phyloP scores from a whole-genome alignment of 2,329 filamentous ascomycete genomes.

The Fusarium pininemorale region DNA sequence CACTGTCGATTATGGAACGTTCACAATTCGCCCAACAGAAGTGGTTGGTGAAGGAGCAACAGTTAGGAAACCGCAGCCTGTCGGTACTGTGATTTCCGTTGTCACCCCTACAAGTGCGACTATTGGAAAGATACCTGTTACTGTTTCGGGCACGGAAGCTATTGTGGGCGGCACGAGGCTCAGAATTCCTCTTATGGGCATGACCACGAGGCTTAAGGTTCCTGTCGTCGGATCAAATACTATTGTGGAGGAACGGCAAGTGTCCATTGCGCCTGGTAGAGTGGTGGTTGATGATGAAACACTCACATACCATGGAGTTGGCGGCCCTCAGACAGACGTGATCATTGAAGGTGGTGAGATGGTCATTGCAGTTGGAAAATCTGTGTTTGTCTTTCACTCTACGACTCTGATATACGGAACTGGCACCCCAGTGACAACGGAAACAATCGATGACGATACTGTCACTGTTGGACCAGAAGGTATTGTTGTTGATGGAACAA shows the following conservation, averaged over 20 bases:
- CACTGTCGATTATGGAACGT: slow-evolving; percentile 52
- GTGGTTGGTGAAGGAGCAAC: slow-evolving; percentile 57
- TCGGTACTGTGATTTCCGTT: slow-evolving; percentile 43
- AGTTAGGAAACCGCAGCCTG: slow-evolving; percentile 52
- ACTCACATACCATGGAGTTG: slow-evolving; percentile 47
- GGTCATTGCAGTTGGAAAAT: slow-evolving; percentile 54
- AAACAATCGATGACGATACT: slow-evolving; percentile 60
- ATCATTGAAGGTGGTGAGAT: slow-evolving; percentile 60
- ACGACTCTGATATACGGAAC: slow-evolving; percentile 58
- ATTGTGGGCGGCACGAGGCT: slow-evolving; percentile 56
- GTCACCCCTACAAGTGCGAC: slow-evolving; percentile 50
- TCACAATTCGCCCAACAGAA: slow-evolving; percentile 59
- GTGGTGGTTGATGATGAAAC: slow-evolving; percentile 49
- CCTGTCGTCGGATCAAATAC: slow-evolving; percentile 49
- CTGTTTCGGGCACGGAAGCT: slow-evolving; percentile 53
- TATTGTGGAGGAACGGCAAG: slow-evolving; percentile 44
- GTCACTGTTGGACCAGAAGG: slow-evolving; percentile 60
- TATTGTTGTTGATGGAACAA: slow-evolving; percentile 52
- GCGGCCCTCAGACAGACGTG: slow-evolving; percentile 52
- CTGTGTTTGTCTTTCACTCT: slow-evolving; percentile 52
- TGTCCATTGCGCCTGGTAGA: slow-evolving; percentile 50
- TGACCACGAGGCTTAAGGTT: slow-evolving; percentile 50
- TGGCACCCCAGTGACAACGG: slow-evolving; percentile 45
- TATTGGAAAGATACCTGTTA: slow-evolving; percentile 53
- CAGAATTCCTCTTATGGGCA: slow-evolving; percentile 51